Evolutionary conservation across 2,329 filamentous ascomycete genomes (phyloP), one percentile per base, ranked within the genome.

Genomic region (Talaromyces albobiverticillius): DNA sequence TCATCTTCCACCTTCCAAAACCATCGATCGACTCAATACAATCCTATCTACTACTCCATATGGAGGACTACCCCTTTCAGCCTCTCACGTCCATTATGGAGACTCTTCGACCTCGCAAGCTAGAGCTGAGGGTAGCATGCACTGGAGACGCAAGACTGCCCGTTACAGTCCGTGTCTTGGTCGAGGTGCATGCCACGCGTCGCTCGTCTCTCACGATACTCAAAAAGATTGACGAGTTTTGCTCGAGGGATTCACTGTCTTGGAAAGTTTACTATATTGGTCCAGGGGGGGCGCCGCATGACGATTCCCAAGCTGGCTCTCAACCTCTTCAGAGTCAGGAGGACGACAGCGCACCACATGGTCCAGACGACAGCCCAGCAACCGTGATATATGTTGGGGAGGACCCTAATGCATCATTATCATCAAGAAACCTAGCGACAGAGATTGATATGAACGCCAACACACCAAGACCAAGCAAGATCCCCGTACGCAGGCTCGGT

Each of bases 181-280:
- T 38, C 14, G n/a, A 50, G 47, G 47, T 50, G 8, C 22, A 41
- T 26, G 18, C 25, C 14, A n/a, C 13, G 40, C 31, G 34, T 3
- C 18, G 13, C 46, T 13, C 14, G 31, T 41, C 43, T 42, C 38
- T 45, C 18, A 20, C 40, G 7, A 29, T 55, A 48, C 59, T 66
- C 46, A 60, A 56, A 49, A 62, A 61, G 38, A 43, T 53, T n/a
- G 40, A 46, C 8, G 26, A 50, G 7, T 25, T 26, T 9, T 34
- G n/a, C 18, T 38, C 41, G 11, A 41, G 47, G 3, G 32, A 50
- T 38, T 40, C 22, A 9, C 26, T 50, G 22, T 16, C 25, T 6
- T 50, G 47, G 22, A 25, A 25, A 16, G 41, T 31, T 38, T 4
- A 13, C 34, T 29, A 36, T 22, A 20, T 31, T 41, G 23, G 36